A percentile compares a stretch with the other conserved stretches of the same genome.
Conservation (phyloP, 371 early-diverging fungal species). For the Conidiobolus incongruus region DNA sequence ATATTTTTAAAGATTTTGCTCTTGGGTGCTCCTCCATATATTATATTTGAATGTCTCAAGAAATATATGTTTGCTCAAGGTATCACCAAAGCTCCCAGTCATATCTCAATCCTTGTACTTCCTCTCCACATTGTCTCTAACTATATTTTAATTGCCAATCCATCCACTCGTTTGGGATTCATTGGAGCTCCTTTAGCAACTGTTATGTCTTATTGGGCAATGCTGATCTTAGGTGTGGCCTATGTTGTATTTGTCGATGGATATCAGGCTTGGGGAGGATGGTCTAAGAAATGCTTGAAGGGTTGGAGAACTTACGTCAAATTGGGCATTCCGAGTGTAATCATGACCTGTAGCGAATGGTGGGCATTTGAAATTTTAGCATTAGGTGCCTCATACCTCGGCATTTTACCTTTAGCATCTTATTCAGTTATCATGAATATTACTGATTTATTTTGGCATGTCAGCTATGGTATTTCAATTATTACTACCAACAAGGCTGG, state of each 20-base stretch:
- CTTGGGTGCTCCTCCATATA: constrained; percentile 48
- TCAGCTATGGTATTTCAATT: constrained; percentile 28
- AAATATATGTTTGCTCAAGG: too few species aligned
- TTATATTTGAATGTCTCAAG: constrained; percentile 37
- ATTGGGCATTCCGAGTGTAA: constrained; percentile 28
- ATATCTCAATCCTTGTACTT: constrained; percentile 14
- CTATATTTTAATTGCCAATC: constrained; percentile 45
- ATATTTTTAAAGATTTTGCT: constrained; percentile 37
- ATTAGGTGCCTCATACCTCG: constrained; percentile 48
- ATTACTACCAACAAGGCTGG: constrained; percentile 59
- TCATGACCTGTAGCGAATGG: constrained; percentile 57
- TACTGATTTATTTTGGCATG: constrained; percentile 34
- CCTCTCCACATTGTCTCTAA: constrained; percentile 54
- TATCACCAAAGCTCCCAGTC: too few species aligned
- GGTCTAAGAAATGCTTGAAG: constrained; percentile 40
- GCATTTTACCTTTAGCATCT: constrained; percentile 53
- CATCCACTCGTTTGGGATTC: constrained; percentile 36
- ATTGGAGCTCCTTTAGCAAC: constrained; percentile 72
- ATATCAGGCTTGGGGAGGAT: constrained; percentile 63
- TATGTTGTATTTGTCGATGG: constrained; percentile 47
- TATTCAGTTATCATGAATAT: constrained; percentile 60
- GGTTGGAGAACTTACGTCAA: constrained; percentile 38
- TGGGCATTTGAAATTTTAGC: constrained; percentile 48
- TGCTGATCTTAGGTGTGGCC: constrained; percentile 24
- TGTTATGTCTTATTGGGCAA: constrained; percentile 43